Conservation (phyloP, 2,329 filamentous ascomycete genomes). For the Talaromyces sp. region DNA sequence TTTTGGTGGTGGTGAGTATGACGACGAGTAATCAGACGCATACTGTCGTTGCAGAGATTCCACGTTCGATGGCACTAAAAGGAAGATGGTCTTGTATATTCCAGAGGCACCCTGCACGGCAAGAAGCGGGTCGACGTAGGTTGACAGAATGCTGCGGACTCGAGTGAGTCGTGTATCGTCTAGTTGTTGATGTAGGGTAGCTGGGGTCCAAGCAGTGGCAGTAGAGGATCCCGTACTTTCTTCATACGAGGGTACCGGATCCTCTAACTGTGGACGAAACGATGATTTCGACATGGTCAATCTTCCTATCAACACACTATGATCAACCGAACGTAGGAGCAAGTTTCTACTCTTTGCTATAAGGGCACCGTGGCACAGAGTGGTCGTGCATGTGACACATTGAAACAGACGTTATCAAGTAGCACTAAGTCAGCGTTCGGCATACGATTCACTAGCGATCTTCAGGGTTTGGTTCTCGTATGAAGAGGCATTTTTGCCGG, state of each 20-base stretch:
- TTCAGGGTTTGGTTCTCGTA: background rate
- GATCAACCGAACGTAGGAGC: background rate
- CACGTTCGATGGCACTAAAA: conserved; percentile 45
- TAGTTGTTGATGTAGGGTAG: conserved; percentile 28
- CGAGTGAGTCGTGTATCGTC: conserved; percentile 39
- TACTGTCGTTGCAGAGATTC: conserved; percentile 27
- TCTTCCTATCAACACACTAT: background rate
- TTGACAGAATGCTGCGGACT: conserved; percentile 38
- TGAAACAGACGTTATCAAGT: background rate
- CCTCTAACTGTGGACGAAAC: conserved; percentile 21
- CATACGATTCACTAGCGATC: background rate
- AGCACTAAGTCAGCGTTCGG: background rate
- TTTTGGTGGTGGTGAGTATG: conserved; percentile 19
- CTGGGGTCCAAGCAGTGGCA: conserved; percentile 1
- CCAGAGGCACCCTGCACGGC: conserved; percentile 39
- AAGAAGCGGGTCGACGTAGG: conserved; percentile 42
- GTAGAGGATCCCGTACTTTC: conserved; percentile 25
- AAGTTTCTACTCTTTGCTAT: background rate
- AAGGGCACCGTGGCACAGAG: background rate
- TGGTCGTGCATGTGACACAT: background rate
- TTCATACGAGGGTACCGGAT: conserved; percentile 35
- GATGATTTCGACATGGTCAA: conserved; percentile 17
- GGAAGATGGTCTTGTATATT: conserved; percentile 43
- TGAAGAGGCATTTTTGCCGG: background rate
- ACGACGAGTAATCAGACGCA: background rate